Base-by-base conservation (phyloP, 306 rosid species). In the Corylus americana region DNA sequence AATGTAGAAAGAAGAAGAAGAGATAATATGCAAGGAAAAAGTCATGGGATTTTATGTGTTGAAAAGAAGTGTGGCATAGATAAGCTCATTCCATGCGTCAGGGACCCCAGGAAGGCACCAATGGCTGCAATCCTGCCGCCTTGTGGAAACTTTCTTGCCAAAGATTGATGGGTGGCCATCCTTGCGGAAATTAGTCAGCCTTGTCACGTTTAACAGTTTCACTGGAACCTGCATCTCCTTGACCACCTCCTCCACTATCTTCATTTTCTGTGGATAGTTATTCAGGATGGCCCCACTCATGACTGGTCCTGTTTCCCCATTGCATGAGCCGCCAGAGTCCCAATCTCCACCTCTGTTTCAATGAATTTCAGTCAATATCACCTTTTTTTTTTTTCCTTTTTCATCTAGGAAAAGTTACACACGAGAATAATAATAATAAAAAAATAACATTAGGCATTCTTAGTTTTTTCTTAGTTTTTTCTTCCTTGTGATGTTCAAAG, bases 71-170 rank as follows among this genome's bases (percentile, higher is more conserved):
- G 89, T 83, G 79, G 94, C 91, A 71, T 95, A 93, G 79, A 95
- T 90, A 3, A 93, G 93, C 74, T 95, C 97, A 83, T 95, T 95
- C 98, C 98, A 95, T 4, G 90, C 80, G 85, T 95, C 98, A 53
- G 98, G 99, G 64, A 95, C 99, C 37, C 99, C 98, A 4, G 98
- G 99, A 84, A 96, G 90, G 70, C 96, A 96, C 97, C 96, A 93
- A 80, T 91, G 99, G 87, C 99, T 96, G 85, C 98, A 96, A 69
- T 96, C 99, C 64, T 91, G 90, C 78, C 80, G 79, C 84, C 87
- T 89, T 18, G 68, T 82, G 51, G 98, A 87, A 35, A 90, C 90
- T 81, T 84, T 92, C 86, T 84, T 92, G 57, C 97, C 87, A 18
- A 78, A 91, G 47, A 91, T 75, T 47, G 99, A 95, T 35, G 98